Evolutionary conservation across 768 basidiomycete genomes (phyloP).

Genomic region (Calocybe indica): DNA sequence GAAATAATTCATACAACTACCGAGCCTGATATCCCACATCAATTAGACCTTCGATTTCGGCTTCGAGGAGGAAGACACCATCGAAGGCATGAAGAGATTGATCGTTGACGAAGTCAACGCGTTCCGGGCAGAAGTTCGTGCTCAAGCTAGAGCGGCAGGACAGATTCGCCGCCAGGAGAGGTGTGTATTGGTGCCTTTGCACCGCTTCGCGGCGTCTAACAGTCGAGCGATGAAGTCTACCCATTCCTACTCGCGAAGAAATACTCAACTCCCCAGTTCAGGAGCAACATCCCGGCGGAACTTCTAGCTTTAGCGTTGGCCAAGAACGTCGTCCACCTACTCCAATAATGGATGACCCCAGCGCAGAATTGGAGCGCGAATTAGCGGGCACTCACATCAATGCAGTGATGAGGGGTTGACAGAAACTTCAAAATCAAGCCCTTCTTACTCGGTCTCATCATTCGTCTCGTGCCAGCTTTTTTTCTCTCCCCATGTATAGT

Average conservation of each 20-base stretch:
- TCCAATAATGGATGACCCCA: slow-evolving; percentile 81
- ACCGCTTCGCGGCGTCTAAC: slow-evolving; percentile 2
- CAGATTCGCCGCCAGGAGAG: slow-evolving; percentile 77
- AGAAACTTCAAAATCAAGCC: not conserved
- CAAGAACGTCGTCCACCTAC: slow-evolving; percentile 43
- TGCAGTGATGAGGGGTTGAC: slow-evolving; percentile 20
- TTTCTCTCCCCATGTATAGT: too few species aligned
- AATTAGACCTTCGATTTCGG: slow-evolving; percentile 87
- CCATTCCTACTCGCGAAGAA: slow-evolving; percentile 77
- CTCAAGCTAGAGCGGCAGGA: slow-evolving; percentile 67
- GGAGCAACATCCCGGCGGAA: slow-evolving; percentile 62
- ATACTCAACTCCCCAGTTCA: slow-evolving; percentile 72
- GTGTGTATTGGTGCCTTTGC: slow-evolving; percentile 26
- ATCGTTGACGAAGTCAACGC: slow-evolving; percentile 89
- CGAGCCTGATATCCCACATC: not conserved
- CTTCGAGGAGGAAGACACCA: slow-evolving; percentile 95
- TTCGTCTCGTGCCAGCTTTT: too few species aligned
- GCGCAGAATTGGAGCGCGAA: slow-evolving; percentile 80
- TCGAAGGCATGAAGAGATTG: slow-evolving; percentile 94
- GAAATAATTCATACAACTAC: not conserved
- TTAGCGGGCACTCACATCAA: slow-evolving; percentile 66
- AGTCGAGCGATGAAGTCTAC: slow-evolving; percentile 41
- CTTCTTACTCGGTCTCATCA: too few species aligned
- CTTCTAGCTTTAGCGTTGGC: slow-evolving; percentile 58
- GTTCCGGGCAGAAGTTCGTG: slow-evolving; percentile 87